A percentile compares a stretch with the other conserved stretches of the same genome.
These are phyloP conservation scores for Viridothelium virens DNA, from an alignment of 495 filamentous ascomycete species.

Conservation along the genomic window DNA sequence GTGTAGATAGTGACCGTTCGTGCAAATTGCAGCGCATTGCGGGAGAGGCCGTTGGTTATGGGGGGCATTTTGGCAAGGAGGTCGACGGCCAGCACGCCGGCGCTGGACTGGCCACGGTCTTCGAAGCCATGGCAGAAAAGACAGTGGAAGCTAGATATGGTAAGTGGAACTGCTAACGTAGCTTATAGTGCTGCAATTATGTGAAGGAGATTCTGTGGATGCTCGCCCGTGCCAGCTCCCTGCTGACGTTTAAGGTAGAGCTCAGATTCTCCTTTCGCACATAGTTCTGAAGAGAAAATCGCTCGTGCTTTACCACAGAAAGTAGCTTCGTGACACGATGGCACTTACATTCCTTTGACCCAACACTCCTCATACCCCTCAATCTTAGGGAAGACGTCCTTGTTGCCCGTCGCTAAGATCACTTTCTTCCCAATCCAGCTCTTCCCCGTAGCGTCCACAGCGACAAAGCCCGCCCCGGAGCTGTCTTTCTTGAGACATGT, in stretches of 20 bases:
- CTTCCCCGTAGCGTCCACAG: conserved; percentile 18
- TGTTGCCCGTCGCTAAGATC: conserved; percentile 43
- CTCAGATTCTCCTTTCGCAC: no score
- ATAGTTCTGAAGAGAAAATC: no score
- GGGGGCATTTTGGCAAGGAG: conserved; percentile 12
- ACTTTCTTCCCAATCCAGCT: conserved; percentile 42
- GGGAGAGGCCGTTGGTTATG: conserved; percentile 21
- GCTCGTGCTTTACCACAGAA: no score
- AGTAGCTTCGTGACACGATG: no score
- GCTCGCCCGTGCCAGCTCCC: not conserved
- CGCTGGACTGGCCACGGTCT: conserved; percentile 30
- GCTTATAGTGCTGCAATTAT: no score
- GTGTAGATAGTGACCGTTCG: conserved; percentile 31
- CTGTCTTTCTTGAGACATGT: not conserved
- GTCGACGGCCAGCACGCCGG: conserved; percentile 34
- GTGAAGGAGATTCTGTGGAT: not conserved
- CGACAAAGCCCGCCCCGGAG: not conserved
- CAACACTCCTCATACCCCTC: conserved; percentile 34
- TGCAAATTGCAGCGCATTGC: conserved; percentile 23
- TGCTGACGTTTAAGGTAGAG: not conserved
- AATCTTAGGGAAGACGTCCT: conserved; percentile 34
- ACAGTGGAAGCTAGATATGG: conserved; percentile 37
- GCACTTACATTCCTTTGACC: conserved; percentile 30
- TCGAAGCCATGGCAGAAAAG: conserved; percentile 46
- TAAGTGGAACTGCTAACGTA: no score